phyloP scores from a whole-genome alignment of 768 basidiomycete genomes.

The Tricholoma hemisulphureum region DNA sequence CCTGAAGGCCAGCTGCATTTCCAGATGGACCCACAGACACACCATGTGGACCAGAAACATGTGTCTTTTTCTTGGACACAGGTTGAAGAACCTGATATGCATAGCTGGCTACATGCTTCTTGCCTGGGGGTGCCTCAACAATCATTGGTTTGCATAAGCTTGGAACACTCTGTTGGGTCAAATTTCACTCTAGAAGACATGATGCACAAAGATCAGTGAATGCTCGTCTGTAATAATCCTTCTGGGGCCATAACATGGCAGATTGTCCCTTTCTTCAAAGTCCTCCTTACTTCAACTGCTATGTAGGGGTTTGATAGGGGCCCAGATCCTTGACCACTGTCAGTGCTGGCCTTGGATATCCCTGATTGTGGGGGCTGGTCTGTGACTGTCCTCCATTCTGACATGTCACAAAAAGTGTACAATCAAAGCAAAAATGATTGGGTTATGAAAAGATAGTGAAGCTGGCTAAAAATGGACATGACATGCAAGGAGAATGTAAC shows the following conservation, averaged over 20 bases:
- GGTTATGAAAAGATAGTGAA: too few relatives aligned
- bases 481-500: too few relatives aligned
- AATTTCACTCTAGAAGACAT: not conserved
- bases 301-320: not conserved
- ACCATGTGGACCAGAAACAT: not conserved
- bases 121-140: not conserved
- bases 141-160: not conserved
- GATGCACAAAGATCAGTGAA: not conserved
- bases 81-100: not conserved
- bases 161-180: not conserved
- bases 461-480: too few relatives aligned
- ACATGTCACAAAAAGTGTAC: too few relatives aligned
- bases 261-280: not conserved
- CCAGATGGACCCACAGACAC: not conserved
- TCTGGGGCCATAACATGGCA: not conserved
- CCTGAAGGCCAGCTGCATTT: not conserved
- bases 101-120: not conserved
- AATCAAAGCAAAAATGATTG: too few relatives aligned
- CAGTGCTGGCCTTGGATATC: not conserved
- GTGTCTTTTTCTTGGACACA: not conserved
- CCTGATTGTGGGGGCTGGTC: not conserved
- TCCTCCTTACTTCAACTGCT: not conserved
- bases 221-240: not conserved
- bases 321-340: not conserved
- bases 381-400: too few relatives aligned